Evolutionary conservation across 2,329 filamentous ascomycete genomes (phyloP), one percentile per base, ranked within the genome.

Genomic region (Pestalotiopsis fici): DNA sequence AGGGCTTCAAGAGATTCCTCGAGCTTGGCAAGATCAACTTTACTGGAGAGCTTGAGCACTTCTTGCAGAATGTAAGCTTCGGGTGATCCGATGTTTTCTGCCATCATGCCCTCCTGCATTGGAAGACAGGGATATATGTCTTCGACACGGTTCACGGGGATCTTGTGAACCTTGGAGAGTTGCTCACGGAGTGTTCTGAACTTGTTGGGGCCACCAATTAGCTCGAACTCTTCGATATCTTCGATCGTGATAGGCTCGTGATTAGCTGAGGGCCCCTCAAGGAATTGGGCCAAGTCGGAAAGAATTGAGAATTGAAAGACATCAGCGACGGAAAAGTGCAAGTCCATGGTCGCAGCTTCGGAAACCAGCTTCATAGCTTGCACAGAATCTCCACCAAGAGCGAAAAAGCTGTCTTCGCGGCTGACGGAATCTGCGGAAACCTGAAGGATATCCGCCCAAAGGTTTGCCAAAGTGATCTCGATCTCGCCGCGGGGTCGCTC

Each of bases 81-180:
- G 12, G 59, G 65, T 2, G 59, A 57, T 4, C 50, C 31, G 21
- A 63, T 66, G 23, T 39, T 60, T 15, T 50, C 57, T 18, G 65
- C 65, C 43, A 66, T 62, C 31, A 66, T 50, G n/a, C 65, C 65
- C 47, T 63, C 65, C 37, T 66, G 64, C 27, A 57, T 47, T 7
- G 64, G 55, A 13, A 56, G 59, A n/a, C 64, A 66, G 21, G 64
- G 64, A 23, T 60, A 61, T 18, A 66, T 50, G 31, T 66, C 57
- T 37, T 66, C 56, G 57, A 66, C 59, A 13, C 64, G 57, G 25
- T 63, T 39, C 11, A 66, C 57, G 23, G 66, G 25, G 2, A 68
- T 50, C 3, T 37, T 43, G n/a, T 65, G 50, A 15, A 27, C 15
- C 37, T 60, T 65, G 12, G 57, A 60, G 18, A 65, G 64, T 9